phyloP scores from a whole-genome alignment of 768 basidiomycete species.

The Pholiota conissans region DNA sequence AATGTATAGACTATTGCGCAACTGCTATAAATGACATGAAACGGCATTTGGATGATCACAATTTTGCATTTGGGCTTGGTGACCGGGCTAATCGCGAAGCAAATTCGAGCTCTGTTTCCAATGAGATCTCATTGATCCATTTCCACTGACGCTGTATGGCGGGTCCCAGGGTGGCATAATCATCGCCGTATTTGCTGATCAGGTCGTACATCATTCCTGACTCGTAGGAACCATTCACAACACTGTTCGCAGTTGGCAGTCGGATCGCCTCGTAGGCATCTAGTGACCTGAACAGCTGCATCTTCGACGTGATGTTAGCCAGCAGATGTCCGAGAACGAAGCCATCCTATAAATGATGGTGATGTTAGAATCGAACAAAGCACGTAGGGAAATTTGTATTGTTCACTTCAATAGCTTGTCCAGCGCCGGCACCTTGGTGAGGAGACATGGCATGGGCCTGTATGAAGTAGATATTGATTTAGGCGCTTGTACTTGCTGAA shows the following conservation, averaged over 20 bases:
- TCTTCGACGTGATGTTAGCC: slow-evolving; percentile 13
- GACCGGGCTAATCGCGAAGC: slow-evolving; percentile 11
- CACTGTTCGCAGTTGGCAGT: slow-evolving; percentile 33
- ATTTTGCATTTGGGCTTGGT: neutral
- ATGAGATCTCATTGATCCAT: slow-evolving; percentile 37
- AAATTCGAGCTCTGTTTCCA: slow-evolving; percentile 29
- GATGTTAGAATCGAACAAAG: neutral
- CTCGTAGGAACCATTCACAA: slow-evolving; percentile 30
- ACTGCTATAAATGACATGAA: neutral
- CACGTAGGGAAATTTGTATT: neutral
- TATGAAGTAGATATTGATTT: slow-evolving; percentile 4
- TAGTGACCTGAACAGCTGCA: slow-evolving; percentile 22
- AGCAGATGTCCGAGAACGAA: slow-evolving; percentile 35
- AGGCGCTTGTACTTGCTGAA: neutral
- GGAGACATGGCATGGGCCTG: slow-evolving; percentile 52
- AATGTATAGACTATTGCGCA: neutral
- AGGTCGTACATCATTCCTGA: slow-evolving; percentile 40
- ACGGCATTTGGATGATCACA: neutral
- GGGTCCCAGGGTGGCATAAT: slow-evolving; percentile 35
- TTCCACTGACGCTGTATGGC: slow-evolving; percentile 42
- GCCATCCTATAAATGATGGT: slow-evolving; percentile 34
- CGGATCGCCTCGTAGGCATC: slow-evolving; percentile 34
- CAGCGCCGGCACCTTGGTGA: slow-evolving; percentile 48
- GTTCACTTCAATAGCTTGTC: slow-evolving; percentile 49
- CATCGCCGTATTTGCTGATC: slow-evolving; percentile 33